phyloP scores from a whole-genome alignment of 2,329 filamentous ascomycete species.

The Myriangium duriaei region DNA sequence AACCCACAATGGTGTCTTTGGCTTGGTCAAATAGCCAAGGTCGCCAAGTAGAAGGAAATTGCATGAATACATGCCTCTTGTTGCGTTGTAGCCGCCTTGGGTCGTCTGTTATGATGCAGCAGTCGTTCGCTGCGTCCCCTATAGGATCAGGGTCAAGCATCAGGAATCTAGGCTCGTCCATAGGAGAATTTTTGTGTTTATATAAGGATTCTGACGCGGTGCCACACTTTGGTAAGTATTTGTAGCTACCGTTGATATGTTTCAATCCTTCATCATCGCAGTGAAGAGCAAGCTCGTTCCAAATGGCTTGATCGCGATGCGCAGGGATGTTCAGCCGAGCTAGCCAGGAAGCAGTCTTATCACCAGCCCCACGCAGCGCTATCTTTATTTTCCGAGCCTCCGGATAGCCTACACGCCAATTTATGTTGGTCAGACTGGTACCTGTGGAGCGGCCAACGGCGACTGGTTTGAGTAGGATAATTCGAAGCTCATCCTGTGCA shows the following conservation, averaged over 20 bases:
- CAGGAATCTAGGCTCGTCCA: slow-evolving; percentile 34
- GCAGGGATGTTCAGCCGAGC: slow-evolving; percentile 25
- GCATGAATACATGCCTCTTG: slow-evolving; percentile 34
- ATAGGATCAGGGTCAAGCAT: slow-evolving; percentile 45
- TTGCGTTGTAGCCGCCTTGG: slow-evolving; percentile 35
- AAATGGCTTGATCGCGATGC: slow-evolving; percentile 32
- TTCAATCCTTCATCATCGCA: slow-evolving; percentile 15
- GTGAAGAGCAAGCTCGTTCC: slow-evolving; percentile 30
- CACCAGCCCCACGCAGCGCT: slow-evolving; percentile 14
- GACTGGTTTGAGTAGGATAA: slow-evolving; percentile 17
- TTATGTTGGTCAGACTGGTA: slow-evolving; percentile 23
- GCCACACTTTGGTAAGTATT: slow-evolving; percentile 42
- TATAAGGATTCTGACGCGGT: slow-evolving; percentile 45
- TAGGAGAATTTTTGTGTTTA: slow-evolving; percentile 23
- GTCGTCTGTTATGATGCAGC: slow-evolving; percentile 44
- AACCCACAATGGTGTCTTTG: neutral
- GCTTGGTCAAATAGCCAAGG: slow-evolving; percentile 19
- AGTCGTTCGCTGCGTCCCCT: slow-evolving; percentile 35
- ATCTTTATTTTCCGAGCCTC: slow-evolving; percentile 10
- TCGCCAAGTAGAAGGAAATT: slow-evolving; percentile 34
- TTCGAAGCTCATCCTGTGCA: slow-evolving; percentile 15
- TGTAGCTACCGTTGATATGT: slow-evolving; percentile 40
- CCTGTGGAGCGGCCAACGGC: slow-evolving; percentile 13
- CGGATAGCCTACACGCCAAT: slow-evolving; percentile 33
- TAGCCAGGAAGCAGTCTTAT: slow-evolving; percentile 24